phyloP scores from a whole-genome alignment of 108 stramenopile species.

The Craspedostauros australis region DNA sequence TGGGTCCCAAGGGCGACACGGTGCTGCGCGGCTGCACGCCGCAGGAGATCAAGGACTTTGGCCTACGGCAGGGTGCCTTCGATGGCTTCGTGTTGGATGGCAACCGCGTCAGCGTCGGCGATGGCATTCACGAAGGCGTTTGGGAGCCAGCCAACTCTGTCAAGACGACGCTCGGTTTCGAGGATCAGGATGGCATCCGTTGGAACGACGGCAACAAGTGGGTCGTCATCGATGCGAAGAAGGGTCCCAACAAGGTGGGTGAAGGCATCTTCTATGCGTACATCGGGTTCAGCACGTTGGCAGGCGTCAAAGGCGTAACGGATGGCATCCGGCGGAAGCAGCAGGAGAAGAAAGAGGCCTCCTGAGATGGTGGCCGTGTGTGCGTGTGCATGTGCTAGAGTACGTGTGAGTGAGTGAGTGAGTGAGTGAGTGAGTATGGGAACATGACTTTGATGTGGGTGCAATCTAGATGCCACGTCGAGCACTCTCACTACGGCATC shows the following conservation, averaged over 20 bases:
- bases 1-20: constrained; percentile 20
- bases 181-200: constrained; percentile 35
- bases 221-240: constrained; percentile 20
- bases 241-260: constrained; percentile 4
- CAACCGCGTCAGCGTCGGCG: constrained; percentile 10
- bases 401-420: too few species aligned
- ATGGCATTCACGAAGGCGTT: constrained; percentile 35
- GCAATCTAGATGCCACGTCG: too few species aligned
- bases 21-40: constrained; percentile 21
- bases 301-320: constrained; percentile 24
- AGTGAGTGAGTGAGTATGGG: too few species aligned
- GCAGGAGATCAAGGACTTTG: constrained; percentile 20
- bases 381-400: too few species aligned
- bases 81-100: constrained; percentile 22
- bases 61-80: constrained; percentile 14
- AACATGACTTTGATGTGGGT: too few species aligned
- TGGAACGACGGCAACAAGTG: constrained; percentile 45
- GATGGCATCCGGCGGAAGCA: constrained; percentile 6
- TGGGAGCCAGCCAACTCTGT: constrained; percentile 31
- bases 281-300: constrained; percentile 33
- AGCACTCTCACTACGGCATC: too few species aligned
- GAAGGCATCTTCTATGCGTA: constrained; percentile 25
- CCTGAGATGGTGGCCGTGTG: too few species aligned
- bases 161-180: not conserved
- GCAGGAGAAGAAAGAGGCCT: constrained; percentile 1